Evolutionary conservation across 805 yeast species (phyloP), one percentile per base, ranked within the genome.

Genomic region (Pichia cabralensis): DNA sequence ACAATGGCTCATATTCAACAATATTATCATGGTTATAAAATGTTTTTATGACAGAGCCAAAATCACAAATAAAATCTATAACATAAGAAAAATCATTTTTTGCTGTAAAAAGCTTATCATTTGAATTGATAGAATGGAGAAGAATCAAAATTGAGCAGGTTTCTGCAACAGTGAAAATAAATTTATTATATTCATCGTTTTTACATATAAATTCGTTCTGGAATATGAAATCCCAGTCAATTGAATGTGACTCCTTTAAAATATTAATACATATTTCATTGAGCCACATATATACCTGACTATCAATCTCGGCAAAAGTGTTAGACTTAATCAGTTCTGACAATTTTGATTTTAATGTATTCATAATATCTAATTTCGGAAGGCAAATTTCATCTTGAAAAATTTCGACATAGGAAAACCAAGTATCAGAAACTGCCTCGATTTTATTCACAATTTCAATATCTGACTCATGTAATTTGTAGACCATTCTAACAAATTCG

Each of bases 191-290:
- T 25, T 36, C 40, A 3, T 13, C 19, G 6, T 23, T 15, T 18
- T 14, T 22, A 10, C n/a, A 19, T 9, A 22, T 14, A 9, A 26
- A 31, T 6, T 31, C 33, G 9, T 27, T 17, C 12, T 31, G 14
- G 16, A 27, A 35, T 8, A 30, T 15, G 9, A 6, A 6, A n/a
- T 36, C 36, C 40, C 40, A 36, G 16, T 36, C 36, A 14, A 36
- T 23, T 4, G 30, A 6, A 3, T 29, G 17, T 3, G 33, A 24
- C 12, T 36, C 40, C 20, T 36, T 36, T 5, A 36, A 12, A 9
- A 22, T 21, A 11, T 3, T 10, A 7, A 32, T 5, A 21, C 33
- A 32, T 11, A 27, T 8, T 1, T 16, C 27, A 27, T 16, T 20
- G 7, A 36, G 14, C 6, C 10, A n/a, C 2, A 22, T 9, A 14